These are phyloP conservation scores for Nematocida sp. DNA, from an alignment of 371 early-diverging fungal genomes.

Conservation along the genomic window DNA sequence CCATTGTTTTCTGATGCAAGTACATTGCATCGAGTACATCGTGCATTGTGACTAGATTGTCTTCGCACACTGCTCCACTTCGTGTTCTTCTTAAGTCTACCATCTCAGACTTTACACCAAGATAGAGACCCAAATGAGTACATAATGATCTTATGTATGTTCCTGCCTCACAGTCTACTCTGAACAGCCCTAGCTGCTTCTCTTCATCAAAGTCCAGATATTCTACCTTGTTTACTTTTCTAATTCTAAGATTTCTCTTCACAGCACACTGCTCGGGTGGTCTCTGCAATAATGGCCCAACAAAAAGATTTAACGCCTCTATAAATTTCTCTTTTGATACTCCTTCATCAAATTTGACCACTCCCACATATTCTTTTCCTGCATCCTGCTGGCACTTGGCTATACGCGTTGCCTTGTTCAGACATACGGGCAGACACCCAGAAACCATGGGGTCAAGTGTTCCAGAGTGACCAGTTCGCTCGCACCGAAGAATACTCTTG, in stretches of 20 bases:
- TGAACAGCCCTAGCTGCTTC: conserved; percentile 87
- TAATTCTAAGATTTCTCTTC: conserved; percentile 95
- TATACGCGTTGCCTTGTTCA: conserved; percentile 95
- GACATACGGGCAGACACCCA: conserved; percentile 94
- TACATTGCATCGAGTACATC: conserved; percentile 96
- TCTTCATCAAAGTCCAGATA: conserved; percentile 85
- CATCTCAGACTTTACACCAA: conserved; percentile 97
- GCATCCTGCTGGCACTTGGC: conserved; percentile 98
- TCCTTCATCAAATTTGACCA: conserved; percentile 75
- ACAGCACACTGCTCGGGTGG: conserved; percentile 99
- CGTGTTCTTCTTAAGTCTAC: conserved; percentile 96
- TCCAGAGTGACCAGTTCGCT: conserved; percentile 98
- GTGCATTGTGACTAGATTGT: conserved; percentile 88
- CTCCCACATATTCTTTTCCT: conserved; percentile 92
- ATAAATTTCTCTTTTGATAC: conserved; percentile 61
- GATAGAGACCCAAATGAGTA: conserved; percentile 90
- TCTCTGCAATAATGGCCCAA: conserved; percentile 95
- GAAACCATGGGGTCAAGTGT: conserved; percentile 99
- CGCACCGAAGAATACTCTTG: conserved; percentile 89
- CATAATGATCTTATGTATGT: conserved; percentile 98
- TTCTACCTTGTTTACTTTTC: conserved; percentile 91
- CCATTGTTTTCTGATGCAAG: conserved; percentile 87
- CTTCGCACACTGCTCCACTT: conserved; percentile 85
- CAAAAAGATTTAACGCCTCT: conserved; percentile 82
- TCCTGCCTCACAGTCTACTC: conserved; percentile 97